Conservation (phyloP, 2,329 filamentous ascomycete genomes). For the Fusarium drepaniforme region DNA sequence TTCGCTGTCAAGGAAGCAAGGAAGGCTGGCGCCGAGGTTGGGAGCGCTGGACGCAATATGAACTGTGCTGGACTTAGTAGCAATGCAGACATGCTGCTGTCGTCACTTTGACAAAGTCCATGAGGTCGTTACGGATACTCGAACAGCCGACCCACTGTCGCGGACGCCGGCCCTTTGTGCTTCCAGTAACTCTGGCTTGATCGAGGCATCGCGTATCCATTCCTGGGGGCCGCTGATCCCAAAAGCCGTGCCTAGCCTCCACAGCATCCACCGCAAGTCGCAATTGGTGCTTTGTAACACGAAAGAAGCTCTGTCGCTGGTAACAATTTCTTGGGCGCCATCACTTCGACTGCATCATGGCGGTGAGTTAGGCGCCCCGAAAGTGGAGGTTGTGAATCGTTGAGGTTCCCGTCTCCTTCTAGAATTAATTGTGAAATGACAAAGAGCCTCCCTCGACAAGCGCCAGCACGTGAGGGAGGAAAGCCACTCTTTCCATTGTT, state of each 20-base stretch:
- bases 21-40: slow-evolving; percentile 3
- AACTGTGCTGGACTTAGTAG: slow-evolving; percentile 15
- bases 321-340: slow-evolving; percentile 12
- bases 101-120: slow-evolving; percentile 1
- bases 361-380: slow-evolving; percentile 23
- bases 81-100: slow-evolving; percentile 11
- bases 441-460: not conserved
- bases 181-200: slow-evolving; percentile 22
- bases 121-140: not conserved
- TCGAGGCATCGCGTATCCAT: slow-evolving; percentile 18
- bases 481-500: not conserved
- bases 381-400: slow-evolving; percentile 21
- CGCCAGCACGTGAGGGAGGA: not conserved
- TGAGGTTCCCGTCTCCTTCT: not conserved
- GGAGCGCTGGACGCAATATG: slow-evolving; percentile 2
- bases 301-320: slow-evolving; percentile 15
- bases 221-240: not conserved
- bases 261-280: slow-evolving; percentile 26
- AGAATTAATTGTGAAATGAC: slow-evolving; percentile 6
- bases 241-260: slow-evolving; percentile 17
- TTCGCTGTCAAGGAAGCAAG: slow-evolving; percentile 10
- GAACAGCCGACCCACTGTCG: slow-evolving; percentile 1
- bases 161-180: slow-evolving; percentile 20
- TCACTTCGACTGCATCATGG: slow-evolving; percentile 2
- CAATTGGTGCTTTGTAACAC: slow-evolving; percentile 17